Conservation (phyloP, 1,284 basidiomycete species). For the Ustanciosporium gigantosporum region DNA sequence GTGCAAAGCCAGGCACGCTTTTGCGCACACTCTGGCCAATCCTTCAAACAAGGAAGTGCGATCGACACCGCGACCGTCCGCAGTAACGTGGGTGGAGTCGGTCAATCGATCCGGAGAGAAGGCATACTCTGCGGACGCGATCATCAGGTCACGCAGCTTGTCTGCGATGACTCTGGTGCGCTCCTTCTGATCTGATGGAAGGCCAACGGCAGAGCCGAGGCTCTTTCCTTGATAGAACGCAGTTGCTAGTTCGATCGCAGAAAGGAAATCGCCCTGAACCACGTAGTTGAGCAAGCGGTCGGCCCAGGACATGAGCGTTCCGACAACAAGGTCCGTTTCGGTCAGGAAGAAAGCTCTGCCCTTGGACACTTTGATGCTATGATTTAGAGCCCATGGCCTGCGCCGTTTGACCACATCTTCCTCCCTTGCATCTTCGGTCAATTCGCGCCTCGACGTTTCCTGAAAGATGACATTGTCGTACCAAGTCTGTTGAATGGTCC, state of each 20-base stretch:
- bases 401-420: slow-evolving; percentile 2
- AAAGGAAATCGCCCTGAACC: slow-evolving; percentile 82
- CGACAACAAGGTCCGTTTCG: slow-evolving; percentile 71
- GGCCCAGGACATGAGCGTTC: slow-evolving; percentile 90
- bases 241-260: slow-evolving; percentile 82
- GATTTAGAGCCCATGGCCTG: slow-evolving; percentile 46
- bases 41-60: slow-evolving; percentile 86
- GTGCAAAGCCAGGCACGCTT: slow-evolving; percentile 78
- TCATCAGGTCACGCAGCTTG: slow-evolving; percentile 80
- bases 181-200: slow-evolving; percentile 71
- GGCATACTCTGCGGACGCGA: slow-evolving; percentile 81
- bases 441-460: no score
- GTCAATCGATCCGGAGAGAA: slow-evolving; percentile 93
- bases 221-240: slow-evolving; percentile 81
- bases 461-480: slow-evolving; percentile 24
- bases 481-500: slow-evolving; percentile 29
- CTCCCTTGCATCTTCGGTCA: slow-evolving; percentile 10
- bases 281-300: slow-evolving; percentile 85
- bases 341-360: slow-evolving; percentile 84
- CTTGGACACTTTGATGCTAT: slow-evolving; percentile 78
- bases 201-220: slow-evolving; percentile 82
- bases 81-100: slow-evolving; percentile 79
- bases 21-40: slow-evolving; percentile 78
- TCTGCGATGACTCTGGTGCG: slow-evolving; percentile 73
- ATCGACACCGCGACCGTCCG: slow-evolving; percentile 87